A percentile compares a stretch with the other conserved stretches of the same genome.
phyloP scores from a whole-genome alignment of 2,329 filamentous ascomycete genomes.

The Ophiostoma himal-ulmi region DNA sequence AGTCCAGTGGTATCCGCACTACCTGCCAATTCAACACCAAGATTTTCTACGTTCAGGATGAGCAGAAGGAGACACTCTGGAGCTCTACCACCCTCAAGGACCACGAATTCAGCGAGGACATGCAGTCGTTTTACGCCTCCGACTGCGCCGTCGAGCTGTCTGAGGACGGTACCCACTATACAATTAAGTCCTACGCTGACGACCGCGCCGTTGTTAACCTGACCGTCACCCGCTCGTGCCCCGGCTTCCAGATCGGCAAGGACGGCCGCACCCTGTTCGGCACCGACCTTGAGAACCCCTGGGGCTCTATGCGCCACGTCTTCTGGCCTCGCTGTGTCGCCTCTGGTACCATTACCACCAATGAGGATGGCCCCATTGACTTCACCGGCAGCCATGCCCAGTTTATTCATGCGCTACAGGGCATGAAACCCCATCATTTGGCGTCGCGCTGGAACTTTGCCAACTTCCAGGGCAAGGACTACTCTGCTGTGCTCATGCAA shows the following conservation, averaged over 20 bases:
- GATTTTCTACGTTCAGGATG: conserved; percentile 69
- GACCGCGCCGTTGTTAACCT: conserved; percentile 76
- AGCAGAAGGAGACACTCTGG: conserved; percentile 72
- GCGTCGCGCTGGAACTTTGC: conserved; percentile 90
- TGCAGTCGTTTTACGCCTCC: conserved; percentile 77
- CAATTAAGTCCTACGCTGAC: conserved; percentile 85
- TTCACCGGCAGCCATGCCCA: conserved; percentile 76
- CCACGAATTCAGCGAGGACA: conserved; percentile 77
- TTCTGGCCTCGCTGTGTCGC: conserved; percentile 88
- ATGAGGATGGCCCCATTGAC: conserved; percentile 72
- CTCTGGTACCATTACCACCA: conserved; percentile 78
- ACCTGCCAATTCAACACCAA: conserved; percentile 94
- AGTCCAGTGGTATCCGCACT: conserved; percentile 70
- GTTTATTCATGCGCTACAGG: conserved; percentile 82
- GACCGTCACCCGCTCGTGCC: conserved; percentile 67
- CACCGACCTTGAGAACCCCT: conserved; percentile 77
- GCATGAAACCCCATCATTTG: conserved; percentile 98
- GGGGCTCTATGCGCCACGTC: conserved; percentile 85
- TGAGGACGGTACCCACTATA: conserved; percentile 74
- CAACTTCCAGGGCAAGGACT: conserved; percentile 80
- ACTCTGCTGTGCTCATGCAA: conserved; percentile 91
- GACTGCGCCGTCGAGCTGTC: conserved; percentile 80
- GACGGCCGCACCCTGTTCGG: conserved; percentile 81
- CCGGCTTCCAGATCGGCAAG: conserved; percentile 78
- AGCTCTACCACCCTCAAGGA: conserved; percentile 73